phyloP scores from a whole-genome alignment of 2,329 filamentous ascomycete genomes.

The Beauveria caledonica region DNA sequence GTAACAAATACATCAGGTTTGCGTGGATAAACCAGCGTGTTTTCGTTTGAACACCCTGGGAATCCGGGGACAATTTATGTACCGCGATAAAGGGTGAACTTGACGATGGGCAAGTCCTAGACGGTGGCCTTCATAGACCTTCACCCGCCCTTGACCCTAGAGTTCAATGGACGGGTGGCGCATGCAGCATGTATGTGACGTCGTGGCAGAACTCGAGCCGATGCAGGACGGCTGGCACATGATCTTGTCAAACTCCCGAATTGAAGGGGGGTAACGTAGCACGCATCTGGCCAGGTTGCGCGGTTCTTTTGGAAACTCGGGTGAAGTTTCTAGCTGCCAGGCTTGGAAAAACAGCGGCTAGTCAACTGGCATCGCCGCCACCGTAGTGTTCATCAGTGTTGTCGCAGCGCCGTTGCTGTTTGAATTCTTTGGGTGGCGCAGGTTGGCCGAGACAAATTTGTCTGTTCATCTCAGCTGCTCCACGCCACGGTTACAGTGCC shows the following conservation, averaged over 20 bases:
- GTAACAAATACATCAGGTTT: no score
- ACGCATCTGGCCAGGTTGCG: not conserved
- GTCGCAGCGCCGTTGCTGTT: no score
- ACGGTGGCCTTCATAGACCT: not conserved
- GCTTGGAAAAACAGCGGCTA: no score
- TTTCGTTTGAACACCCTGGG: no score
- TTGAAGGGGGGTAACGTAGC: conserved; percentile 2
- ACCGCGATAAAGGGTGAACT: no score
- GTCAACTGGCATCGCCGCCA: no score
- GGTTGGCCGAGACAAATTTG: not conserved
- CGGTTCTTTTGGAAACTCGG: not conserved
- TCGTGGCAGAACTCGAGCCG: not conserved
- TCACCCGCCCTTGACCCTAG: not conserved
- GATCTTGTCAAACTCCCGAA: not conserved
- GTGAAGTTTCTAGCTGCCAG: not conserved
- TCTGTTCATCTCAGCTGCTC: conserved; percentile 1
- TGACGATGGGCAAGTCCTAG: no score
- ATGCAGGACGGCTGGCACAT: not conserved
- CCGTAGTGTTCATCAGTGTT: no score
- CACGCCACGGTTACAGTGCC: conserved; percentile 2
- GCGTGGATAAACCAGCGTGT: no score
- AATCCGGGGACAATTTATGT: no score
- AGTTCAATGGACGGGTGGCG: not conserved
- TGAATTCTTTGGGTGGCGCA: no score
- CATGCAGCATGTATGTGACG: conserved; percentile 6